Percentiles rank a stretch among this genome's conserved stretches.
These are phyloP conservation scores for Pseudisothecium myosuroides DNA, from an alignment of 225 moss, liverwort and hornwort genomes.

Conservation along the genomic window DNA sequence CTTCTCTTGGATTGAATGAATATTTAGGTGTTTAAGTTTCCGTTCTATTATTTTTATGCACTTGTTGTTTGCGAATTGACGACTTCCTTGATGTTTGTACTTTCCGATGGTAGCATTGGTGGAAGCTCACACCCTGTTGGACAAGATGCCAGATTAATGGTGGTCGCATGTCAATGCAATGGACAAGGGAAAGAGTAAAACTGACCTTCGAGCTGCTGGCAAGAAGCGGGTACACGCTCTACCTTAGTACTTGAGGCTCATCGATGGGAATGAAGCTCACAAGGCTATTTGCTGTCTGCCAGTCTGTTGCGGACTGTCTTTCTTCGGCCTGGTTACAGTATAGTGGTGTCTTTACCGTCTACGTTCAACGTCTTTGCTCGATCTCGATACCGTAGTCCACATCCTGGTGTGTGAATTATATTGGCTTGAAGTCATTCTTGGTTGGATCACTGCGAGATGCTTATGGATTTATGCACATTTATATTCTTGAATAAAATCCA, in stretches of 20 bases:
- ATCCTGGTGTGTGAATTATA: not conserved
- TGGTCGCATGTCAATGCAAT: constrained; percentile 30
- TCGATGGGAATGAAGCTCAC: not conserved
- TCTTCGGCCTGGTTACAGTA: not conserved
- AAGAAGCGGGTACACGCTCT: constrained; percentile 70
- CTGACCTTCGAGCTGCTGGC: constrained; percentile 79
- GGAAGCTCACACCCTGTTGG: not conserved
- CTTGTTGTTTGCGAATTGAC: not conserved
- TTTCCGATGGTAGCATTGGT: not conserved
- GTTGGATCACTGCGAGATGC: constrained; percentile 8
- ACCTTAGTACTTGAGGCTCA: constrained; percentile 6
- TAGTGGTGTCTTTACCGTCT: not conserved
- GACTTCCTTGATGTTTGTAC: not conserved
- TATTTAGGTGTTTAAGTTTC: not conserved
- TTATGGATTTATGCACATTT: constrained; percentile 20
- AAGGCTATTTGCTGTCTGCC: not conserved
- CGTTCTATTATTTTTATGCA: not conserved
- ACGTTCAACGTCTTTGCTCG: not conserved
- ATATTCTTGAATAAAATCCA: constrained; percentile 23
- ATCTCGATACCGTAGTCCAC: constrained; percentile 5
- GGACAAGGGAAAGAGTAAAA: constrained; percentile 84
- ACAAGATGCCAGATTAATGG: constrained; percentile 18
- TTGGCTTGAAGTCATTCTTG: constrained; percentile 7
- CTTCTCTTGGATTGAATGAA: not conserved
- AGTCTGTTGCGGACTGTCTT: not conserved